Conservation (phyloP, 768 basidiomycete species). For the Russula dissimulans region DNA sequence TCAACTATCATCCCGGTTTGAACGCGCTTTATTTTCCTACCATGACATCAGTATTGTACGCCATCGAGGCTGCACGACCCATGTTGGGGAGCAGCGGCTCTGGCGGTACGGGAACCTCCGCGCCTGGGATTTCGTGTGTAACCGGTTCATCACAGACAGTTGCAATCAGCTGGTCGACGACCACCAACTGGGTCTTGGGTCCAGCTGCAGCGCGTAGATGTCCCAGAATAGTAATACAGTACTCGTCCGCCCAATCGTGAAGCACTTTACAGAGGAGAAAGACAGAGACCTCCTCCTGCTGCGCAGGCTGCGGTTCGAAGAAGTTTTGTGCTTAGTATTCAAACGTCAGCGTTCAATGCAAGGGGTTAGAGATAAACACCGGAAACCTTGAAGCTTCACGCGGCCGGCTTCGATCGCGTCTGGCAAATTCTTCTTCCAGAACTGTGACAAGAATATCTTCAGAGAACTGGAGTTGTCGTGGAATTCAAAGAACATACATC, state of each 20-base stretch:
- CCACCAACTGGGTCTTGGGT: constrained; percentile 22
- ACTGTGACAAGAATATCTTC: neutral
- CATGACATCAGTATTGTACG: constrained; percentile 19
- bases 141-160: constrained; percentile 21
- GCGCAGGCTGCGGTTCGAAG: constrained; percentile 23
- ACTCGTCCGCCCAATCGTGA: constrained; percentile 30
- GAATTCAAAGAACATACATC: constrained; percentile 2
- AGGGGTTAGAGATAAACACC: neutral
- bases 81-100: constrained; percentile 22
- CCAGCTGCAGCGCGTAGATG: constrained; percentile 21
- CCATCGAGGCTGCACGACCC: constrained; percentile 13
- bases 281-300: constrained; percentile 24
- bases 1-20: neutral
- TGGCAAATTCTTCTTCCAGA: constrained; percentile 24
- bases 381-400: constrained; percentile 22
- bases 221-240: constrained; percentile 23
- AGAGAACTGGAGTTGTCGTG: neutral
- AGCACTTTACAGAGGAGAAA: constrained; percentile 25
- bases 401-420: constrained; percentile 19
- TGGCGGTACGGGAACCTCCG: constrained; percentile 14
- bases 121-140: constrained; percentile 13
- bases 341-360: neutral
- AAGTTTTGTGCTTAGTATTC: constrained; percentile 18
- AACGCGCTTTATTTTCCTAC: neutral
- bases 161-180: constrained; percentile 22